Evolutionary conservation across 2,329 filamentous ascomycete genomes (phyloP).

Genomic region (Xylaria multiplex): DNA sequence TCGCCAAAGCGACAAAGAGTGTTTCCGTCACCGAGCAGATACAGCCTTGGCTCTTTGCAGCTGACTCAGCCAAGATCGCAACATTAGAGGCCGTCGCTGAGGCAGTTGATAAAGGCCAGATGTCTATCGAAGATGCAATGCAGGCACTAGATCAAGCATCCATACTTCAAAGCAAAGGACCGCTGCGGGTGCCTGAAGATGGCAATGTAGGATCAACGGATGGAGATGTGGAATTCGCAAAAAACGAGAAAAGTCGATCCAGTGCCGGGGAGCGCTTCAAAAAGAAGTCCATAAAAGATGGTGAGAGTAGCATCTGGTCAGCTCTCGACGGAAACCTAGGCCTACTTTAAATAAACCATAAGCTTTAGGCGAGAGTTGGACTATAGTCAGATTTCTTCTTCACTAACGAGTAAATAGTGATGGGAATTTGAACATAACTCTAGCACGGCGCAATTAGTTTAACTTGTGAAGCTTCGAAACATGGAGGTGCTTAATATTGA

Average conservation of each 20-base stretch:
- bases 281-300: constrained; percentile 35
- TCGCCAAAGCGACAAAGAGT: constrained; percentile 56
- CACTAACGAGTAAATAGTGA: constrained; percentile 48
- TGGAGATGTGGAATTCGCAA: constrained; percentile 36
- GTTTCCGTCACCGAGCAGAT: constrained; percentile 55
- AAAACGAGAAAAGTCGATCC: constrained; percentile 37
- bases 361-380: too few relatives aligned
- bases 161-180: constrained; percentile 53
- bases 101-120: constrained; percentile 67
- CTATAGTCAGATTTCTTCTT: constrained; percentile 40
- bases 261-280: constrained; percentile 40
- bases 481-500: neutral
- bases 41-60: constrained; percentile 68
- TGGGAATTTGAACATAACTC: neutral
- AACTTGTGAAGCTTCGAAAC: neutral
- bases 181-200: constrained; percentile 37
- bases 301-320: constrained; percentile 57
- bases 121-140: constrained; percentile 64
- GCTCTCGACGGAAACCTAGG: constrained; percentile 64
- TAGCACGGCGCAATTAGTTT: neutral
- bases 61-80: constrained; percentile 68
- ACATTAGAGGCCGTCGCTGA: constrained; percentile 68
- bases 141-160: constrained; percentile 61
- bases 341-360: constrained; percentile 14
- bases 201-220: constrained; percentile 48